These are phyloP conservation scores for Thelonectria rubi DNA, from an alignment of 2,329 filamentous ascomycete species.

Conservation along the genomic window DNA sequence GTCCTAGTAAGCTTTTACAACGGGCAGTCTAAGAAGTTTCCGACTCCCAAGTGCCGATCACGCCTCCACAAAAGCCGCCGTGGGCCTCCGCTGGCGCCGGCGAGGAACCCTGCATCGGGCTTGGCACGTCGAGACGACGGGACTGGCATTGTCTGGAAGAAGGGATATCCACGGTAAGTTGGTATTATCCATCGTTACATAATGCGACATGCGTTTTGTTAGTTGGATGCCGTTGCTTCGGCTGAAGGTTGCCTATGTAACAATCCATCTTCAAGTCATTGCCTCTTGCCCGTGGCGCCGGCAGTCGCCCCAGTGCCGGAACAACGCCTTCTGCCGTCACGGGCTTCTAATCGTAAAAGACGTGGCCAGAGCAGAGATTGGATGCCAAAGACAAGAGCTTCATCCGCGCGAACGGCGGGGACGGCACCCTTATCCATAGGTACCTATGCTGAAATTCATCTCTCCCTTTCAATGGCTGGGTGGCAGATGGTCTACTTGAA, in stretches of 20 bases:
- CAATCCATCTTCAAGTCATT: too few relatives aligned
- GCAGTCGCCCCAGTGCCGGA: too few relatives aligned
- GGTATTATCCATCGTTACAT: not conserved
- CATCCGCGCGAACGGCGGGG: too few relatives aligned
- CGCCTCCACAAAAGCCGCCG: not conserved
- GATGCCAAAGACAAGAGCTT: too few relatives aligned
- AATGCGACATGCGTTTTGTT: not conserved
- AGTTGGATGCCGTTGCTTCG: not conserved
- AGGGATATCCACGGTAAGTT: not conserved
- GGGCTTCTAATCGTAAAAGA: too few relatives aligned
- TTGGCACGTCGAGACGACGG: not conserved
- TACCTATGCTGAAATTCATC: too few relatives aligned
- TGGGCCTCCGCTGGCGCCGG: constrained; percentile 10
- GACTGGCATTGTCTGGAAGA: not conserved
- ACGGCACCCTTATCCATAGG: too few relatives aligned
- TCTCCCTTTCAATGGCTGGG: too few relatives aligned
- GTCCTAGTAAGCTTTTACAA: not conserved
- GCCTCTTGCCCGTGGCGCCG: too few relatives aligned
- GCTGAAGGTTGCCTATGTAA: not conserved
- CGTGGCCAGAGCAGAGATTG: too few relatives aligned
- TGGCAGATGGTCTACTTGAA: too few relatives aligned
- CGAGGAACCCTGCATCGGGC: constrained; percentile 15
- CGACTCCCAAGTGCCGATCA: not conserved
- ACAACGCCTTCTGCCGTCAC: too few relatives aligned
- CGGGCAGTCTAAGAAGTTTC: not conserved